These are phyloP conservation scores for Camelina laxa DNA, from an alignment of 345 rosid genomes.

Conservation along the genomic window DNA sequence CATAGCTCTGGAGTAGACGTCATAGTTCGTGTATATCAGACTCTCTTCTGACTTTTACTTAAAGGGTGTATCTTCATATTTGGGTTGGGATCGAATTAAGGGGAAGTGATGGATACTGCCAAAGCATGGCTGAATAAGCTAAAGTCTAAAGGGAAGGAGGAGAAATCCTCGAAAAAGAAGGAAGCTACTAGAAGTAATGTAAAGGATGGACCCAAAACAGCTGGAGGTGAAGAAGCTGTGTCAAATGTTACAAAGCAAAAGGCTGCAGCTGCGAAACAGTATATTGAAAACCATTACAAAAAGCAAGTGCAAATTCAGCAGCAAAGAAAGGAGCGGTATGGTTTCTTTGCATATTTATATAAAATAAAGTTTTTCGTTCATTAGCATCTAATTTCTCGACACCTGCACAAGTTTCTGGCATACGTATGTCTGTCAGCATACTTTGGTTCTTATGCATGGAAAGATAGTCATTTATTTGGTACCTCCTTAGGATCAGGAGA, in stretches of 20 bases:
- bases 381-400: not conserved
- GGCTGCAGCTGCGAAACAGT: slow-evolving; percentile 97
- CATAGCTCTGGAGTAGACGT: slow-evolving; percentile 9
- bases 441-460: not conserved
- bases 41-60: not conserved
- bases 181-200: slow-evolving; percentile 59
- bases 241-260: slow-evolving; percentile 89
- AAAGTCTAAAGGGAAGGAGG: slow-evolving; percentile 73
- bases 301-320: slow-evolving; percentile 85
- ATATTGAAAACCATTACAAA: slow-evolving; percentile 93
- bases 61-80: not conserved
- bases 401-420: slow-evolving; percentile 9
- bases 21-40: slow-evolving; percentile 15
- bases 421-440: not conserved
- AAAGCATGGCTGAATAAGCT: slow-evolving; percentile 79
- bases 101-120: slow-evolving; percentile 64
- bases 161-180: slow-evolving; percentile 67
- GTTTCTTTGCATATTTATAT: slow-evolving; percentile 36
- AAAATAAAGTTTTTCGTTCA: slow-evolving; percentile 1
- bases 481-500: too few relatives aligned
- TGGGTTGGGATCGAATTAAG: slow-evolving; percentile 21
- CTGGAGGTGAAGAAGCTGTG: slow-evolving; percentile 77
- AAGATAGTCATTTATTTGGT: not conserved
- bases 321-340: slow-evolving; percentile 92
- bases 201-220: slow-evolving; percentile 64